These are phyloP conservation scores for Ceratobasidium sp. DNA, from an alignment of 1,284 basidiomycete species.

Conservation along the genomic window DNA sequence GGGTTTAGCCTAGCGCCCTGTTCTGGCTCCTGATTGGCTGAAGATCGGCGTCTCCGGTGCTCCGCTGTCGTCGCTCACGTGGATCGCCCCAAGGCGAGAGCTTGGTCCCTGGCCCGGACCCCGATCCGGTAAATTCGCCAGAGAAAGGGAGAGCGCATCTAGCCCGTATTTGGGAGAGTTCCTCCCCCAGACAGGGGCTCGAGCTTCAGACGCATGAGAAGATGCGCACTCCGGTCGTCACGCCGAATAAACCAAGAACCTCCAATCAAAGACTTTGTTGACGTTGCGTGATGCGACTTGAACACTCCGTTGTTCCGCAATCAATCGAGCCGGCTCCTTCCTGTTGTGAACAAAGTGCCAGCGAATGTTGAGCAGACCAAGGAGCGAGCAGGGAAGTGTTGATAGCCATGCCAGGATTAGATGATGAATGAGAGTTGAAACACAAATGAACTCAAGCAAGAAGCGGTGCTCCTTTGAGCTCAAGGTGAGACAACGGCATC, in stretches of 20 bases:
- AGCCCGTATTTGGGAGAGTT: conserved; percentile 13
- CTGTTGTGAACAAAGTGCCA: conserved; percentile 24
- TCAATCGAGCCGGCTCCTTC: conserved; percentile 10
- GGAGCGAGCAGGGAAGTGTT: conserved; percentile 14
- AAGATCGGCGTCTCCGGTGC: neutral
- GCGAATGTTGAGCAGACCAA: conserved; percentile 36
- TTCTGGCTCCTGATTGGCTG: conserved; percentile 8
- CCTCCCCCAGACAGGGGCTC: conserved; percentile 12
- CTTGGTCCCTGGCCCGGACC: conserved; percentile 26
- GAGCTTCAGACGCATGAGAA: neutral
- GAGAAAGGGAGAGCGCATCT: conserved; percentile 33
- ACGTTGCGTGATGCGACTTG: conserved; percentile 30
- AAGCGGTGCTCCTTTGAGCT: conserved; percentile 14
- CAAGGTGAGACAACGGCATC: neutral
- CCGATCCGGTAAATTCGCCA: conserved; percentile 16
- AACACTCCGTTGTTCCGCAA: conserved; percentile 42
- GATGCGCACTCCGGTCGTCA: conserved; percentile 7
- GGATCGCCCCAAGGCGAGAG: conserved; percentile 8
- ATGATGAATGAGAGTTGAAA: conserved; percentile 29
- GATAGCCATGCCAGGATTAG: neutral
- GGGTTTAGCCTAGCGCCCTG: conserved; percentile 22
- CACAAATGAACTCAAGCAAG: neutral
- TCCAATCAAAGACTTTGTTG: conserved; percentile 23
- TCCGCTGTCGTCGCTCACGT: conserved; percentile 10
- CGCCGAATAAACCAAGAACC: conserved; percentile 26